Conservation (phyloP, 1,139 yeast genomes). For the Taphrina populina region DNA sequence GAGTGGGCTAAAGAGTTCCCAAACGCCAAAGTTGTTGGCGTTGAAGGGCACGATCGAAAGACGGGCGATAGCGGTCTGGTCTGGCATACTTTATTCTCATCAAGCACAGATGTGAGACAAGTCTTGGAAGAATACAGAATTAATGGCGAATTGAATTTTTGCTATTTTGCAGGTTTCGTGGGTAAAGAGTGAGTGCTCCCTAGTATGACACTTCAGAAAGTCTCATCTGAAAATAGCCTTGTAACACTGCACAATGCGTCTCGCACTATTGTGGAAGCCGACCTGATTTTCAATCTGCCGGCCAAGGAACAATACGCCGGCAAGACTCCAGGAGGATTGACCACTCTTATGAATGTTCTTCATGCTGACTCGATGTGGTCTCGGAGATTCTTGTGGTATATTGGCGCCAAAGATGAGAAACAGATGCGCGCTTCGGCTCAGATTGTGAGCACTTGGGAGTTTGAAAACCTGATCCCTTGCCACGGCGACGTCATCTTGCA, state of each 20-base stretch:
- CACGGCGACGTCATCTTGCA: slow-evolving; percentile 58
- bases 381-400: slow-evolving; percentile 14
- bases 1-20: slow-evolving; percentile 55
- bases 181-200: slow-evolving; percentile 57
- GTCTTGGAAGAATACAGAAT: slow-evolving; percentile 6
- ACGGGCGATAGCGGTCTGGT: not conserved
- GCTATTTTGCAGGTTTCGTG: slow-evolving; percentile 11
- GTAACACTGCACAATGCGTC: slow-evolving; percentile 40
- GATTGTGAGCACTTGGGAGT: slow-evolving; percentile 1
- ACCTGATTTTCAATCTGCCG: slow-evolving; percentile 56
- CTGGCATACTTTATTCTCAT: slow-evolving; percentile 11
- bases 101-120: not conserved
- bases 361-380: slow-evolving; percentile 8
- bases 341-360: slow-evolving; percentile 5
- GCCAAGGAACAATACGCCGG: slow-evolving; percentile 51
- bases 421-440: slow-evolving; percentile 10
- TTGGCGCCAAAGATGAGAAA: slow-evolving; percentile 3
- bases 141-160: not conserved
- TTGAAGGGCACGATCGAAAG: slow-evolving; percentile 43
- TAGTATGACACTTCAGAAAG: slow-evolving; percentile 48
- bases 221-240: not conserved
- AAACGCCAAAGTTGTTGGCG: slow-evolving; percentile 53
- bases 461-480: slow-evolving; percentile 45
- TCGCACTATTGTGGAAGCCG: slow-evolving; percentile 57
- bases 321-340: slow-evolving; percentile 36